Evolutionary conservation across 495 filamentous ascomycete species (phyloP), one percentile per base, ranked within the genome.

Genomic region (Aspergillus hancockii): DNA sequence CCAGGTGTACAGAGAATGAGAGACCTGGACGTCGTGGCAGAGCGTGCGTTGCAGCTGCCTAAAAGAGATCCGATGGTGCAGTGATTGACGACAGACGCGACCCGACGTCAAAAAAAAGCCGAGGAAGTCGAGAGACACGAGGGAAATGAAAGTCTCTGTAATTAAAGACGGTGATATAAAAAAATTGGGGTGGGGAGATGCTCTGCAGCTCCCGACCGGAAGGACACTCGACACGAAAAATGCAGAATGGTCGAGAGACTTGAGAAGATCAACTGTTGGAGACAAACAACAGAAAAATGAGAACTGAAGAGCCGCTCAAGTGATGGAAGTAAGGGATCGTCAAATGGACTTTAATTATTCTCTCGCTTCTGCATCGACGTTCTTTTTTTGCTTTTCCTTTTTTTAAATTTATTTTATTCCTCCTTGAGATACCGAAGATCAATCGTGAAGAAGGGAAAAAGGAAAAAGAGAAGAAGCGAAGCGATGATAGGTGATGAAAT

Each of bases 191-290:
- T 52, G 25, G 63, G 71, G 74, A 70, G 65, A 71, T 80, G 77
- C 77, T 73, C 77, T 78, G 76, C 77, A 80, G 71, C 63, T 67
- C 72, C 75, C 67, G 69, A 60, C 45, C 49, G 58, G 54, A 67
- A 64, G 65, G 52, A 64, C 31, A 58, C 63, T 64, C 40, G 65
- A 71, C 59, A 69, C 60, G 63, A 57, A 65, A 47, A 61, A 47
- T n/a, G 52, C 49, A 58, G 50, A 41, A 41, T 8, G 16, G 25
- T n/a, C n/a, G 41, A 58, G 51, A 62, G 54, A 64, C 54, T 64
- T 18, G 46, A 49, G 51, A 34, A 56, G 46, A 55, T 49, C 40
- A 56, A 31, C 32, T 46, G 52, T 56, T 25, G 28, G 32, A 41
- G 34, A 56, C 41, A 49, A 25, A 38, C n/a, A 49, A 49, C 28